Evolutionary conservation across 2,329 filamentous ascomycete genomes (phyloP).

Genomic region (Colletotrichum camelliae): DNA sequence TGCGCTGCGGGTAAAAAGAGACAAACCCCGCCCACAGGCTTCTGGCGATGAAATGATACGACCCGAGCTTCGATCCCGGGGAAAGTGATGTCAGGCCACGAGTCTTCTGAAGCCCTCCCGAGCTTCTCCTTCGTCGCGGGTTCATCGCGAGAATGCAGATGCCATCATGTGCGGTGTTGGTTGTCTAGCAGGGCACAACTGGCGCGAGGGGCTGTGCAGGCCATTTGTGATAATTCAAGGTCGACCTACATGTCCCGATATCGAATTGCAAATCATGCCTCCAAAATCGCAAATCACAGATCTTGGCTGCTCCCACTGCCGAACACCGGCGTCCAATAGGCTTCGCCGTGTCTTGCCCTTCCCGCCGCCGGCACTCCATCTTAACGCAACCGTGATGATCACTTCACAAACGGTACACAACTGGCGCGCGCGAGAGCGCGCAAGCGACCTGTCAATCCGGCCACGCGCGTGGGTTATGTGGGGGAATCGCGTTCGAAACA

Average conservation of each 20-base stretch:
- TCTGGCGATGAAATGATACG: background rate
- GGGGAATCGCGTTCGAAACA: slow-evolving; percentile 9
- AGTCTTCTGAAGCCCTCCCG: background rate
- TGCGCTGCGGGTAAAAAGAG: background rate
- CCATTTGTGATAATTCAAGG: background rate
- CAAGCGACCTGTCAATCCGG: background rate
- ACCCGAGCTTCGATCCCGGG: background rate
- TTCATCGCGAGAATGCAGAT: background rate
- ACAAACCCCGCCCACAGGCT: background rate
- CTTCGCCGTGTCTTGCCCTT: background rate
- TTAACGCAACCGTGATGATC: background rate
- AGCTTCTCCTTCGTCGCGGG: background rate
- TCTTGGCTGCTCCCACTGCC: background rate
- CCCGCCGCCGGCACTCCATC: background rate
- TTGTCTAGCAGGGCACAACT: background rate
- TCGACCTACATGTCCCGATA: background rate
- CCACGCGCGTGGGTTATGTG: background rate
- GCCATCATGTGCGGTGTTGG: background rate
- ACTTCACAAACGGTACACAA: background rate
- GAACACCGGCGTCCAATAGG: background rate
- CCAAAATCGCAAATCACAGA: background rate
- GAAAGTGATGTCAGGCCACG: slow-evolving; percentile 3
- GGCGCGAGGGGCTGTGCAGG: background rate
- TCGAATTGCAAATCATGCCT: background rate
- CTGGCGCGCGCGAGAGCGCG: background rate